Evolutionary conservation across 1,284 basidiomycete species (phyloP), one percentile per base, ranked within the genome.

Genomic region (Boletellus dicymbophilus): DNA sequence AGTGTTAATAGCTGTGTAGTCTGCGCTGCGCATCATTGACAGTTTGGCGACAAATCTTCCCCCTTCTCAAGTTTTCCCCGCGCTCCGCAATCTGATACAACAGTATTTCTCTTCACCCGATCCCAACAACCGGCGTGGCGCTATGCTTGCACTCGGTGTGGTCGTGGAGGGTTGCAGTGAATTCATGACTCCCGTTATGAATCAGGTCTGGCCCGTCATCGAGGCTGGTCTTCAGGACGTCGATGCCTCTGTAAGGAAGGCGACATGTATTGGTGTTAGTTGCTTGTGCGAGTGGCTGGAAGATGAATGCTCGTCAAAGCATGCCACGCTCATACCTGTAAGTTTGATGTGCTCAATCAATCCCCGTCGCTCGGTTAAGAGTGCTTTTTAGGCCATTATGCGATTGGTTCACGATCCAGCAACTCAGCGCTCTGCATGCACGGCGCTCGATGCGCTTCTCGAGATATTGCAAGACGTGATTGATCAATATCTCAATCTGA

Each of bases 221-320:
- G 93, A 98, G 69, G 79, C 84, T 44, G 95, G 96, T 59, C 82
- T 99, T 43, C 81, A 80, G 51, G 97, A 99, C 66, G 68, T 72
- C 33, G 93, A 98, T 64, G 77, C 89, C 16, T 81, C 84, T 27
- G 97, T 99, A 43, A 83, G 96, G 63, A 97, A 96, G 69, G 96
- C 96, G 6, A 90, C 93, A 16, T 98, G 96, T 69, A 85, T 96
- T 54, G 92, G 95, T 37, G 88, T 99, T 53, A 94, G 93, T 66
- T 99, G 96, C 73, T 75, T 99, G 47, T 98, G 96, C 68, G 97
- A 99, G 73, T 98, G 95, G 92, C 79, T 99, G 25, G 93, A 96
- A 59, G 96, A 98, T 42, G 93, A 97, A 62, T 96, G 93, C 65
- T 85, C 88, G 22, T 76, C 85, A 36, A 89, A 89, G 65, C 97